Conservation (phyloP, 805 yeast species). For the Candida argentea region DNA sequence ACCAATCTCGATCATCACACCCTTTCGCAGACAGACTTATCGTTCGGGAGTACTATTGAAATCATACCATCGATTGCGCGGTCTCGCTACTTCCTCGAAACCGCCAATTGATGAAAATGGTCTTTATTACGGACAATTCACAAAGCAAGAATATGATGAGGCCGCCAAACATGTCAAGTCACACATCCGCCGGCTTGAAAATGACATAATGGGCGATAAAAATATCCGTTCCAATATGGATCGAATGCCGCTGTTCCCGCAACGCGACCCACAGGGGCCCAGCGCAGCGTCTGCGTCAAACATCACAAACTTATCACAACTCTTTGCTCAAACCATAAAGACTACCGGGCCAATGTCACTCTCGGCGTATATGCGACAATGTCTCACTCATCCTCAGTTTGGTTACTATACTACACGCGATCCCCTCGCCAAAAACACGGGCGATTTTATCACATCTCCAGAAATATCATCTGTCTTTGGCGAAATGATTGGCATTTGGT, state of each 20-base stretch:
- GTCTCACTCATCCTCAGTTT: conserved; percentile 63
- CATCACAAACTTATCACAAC: conserved; percentile 19
- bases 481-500: conserved; percentile 74
- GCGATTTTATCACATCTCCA: conserved; percentile 81
- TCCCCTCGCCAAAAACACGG: conserved; percentile 50
- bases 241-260: conserved; percentile 27
- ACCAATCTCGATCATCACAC: conserved; percentile 1
- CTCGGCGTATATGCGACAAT: conserved; percentile 69
- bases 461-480: conserved; percentile 85
- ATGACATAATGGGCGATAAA: conserved; percentile 26
- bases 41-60: not conserved
- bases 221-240: conserved; percentile 27
- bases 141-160: conserved; percentile 27
- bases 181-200: conserved; percentile 23
- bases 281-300: conserved; percentile 5
- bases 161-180: conserved; percentile 24
- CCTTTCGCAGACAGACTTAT: conserved; percentile 1
- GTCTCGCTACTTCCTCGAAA: not conserved
- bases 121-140: conserved; percentile 23
- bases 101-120: conserved; percentile 17
- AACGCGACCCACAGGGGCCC: conserved; percentile 5
- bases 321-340: conserved; percentile 41
- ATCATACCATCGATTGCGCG: not conserved
- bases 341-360: conserved; percentile 72
- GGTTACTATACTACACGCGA: conserved; percentile 76